Evolutionary conservation across 768 basidiomycete species (phyloP).

Genomic region (Lepiota venenata): DNA sequence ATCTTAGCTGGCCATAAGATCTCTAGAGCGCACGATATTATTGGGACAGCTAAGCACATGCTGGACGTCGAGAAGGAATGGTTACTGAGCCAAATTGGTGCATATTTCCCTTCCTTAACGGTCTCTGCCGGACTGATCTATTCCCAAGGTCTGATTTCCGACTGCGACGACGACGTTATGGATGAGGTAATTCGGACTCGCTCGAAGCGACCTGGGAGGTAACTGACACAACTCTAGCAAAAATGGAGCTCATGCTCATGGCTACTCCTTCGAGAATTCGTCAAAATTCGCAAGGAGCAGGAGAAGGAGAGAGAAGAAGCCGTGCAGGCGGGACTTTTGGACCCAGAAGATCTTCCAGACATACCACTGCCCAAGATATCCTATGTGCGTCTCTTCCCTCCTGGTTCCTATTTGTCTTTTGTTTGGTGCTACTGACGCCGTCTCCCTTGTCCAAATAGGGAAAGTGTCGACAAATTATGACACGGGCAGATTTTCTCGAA

Average conservation of each 20-base stretch:
- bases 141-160: conserved; percentile 57
- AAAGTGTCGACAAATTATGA: conserved; percentile 79
- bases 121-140: neutral
- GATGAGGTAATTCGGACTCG: conserved; percentile 62
- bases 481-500: conserved; percentile 78
- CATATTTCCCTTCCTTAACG: conserved; percentile 6
- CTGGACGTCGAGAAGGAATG: conserved; percentile 75
- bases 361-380: conserved; percentile 61
- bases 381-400: conserved; percentile 38
- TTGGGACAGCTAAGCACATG: conserved; percentile 60
- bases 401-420: neutral
- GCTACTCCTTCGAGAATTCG: conserved; percentile 73
- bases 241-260: conserved; percentile 84
- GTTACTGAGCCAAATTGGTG: conserved; percentile 75
- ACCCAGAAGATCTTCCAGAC: conserved; percentile 29
- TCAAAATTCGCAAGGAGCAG: conserved; percentile 52
- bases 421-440: neutral
- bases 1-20: conserved; percentile 27
- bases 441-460: conserved; percentile 33
- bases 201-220: neutral
- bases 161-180: conserved; percentile 86
- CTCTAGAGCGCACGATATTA: conserved; percentile 57
- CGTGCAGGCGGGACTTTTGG: conserved; percentile 30
- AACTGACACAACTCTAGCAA: conserved; percentile 40
- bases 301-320: conserved; percentile 38